Evolutionary conservation across 2,329 filamentous ascomycete genomes (phyloP).

Genomic region (Pseudogymnoascus sp.): DNA sequence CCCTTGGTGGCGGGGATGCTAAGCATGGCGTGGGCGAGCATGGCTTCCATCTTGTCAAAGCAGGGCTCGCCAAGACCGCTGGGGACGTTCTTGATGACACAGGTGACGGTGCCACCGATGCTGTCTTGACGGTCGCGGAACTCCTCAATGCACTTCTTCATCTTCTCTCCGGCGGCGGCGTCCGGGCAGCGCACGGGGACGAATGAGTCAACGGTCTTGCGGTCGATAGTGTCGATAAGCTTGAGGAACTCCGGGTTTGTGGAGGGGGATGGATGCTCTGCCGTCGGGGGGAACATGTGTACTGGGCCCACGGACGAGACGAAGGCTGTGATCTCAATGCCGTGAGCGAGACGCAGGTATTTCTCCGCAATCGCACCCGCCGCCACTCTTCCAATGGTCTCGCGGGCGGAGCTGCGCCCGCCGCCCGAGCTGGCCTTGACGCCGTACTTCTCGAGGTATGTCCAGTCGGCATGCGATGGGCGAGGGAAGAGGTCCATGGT

Average conservation of each 20-base stretch:
- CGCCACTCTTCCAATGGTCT: conserved; percentile 89
- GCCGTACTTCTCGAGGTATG: conserved; percentile 95
- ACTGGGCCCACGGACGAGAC: conserved; percentile 76
- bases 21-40: conserved; percentile 87
- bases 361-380: conserved; percentile 91
- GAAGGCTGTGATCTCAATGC: conserved; percentile 86
- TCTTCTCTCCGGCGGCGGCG: conserved; percentile 52
- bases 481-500: conserved; percentile 90
- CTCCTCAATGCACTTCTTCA: conserved; percentile 71
- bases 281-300: conserved; percentile 66
- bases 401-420: conserved; percentile 81
- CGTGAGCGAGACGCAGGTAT: conserved; percentile 71
- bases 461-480: conserved; percentile 92
- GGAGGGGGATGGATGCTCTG: conserved; percentile 58
- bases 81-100: conserved; percentile 80
- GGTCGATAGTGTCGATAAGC: conserved; percentile 63
- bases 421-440: conserved; percentile 86
- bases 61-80: conserved; percentile 83
- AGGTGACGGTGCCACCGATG: conserved; percentile 92
- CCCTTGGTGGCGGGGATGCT: conserved; percentile 92
- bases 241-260: conserved; percentile 72
- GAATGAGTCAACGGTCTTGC: conserved; percentile 70
- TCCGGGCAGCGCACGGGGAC: conserved; percentile 85
- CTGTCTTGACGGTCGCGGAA: conserved; percentile 75
- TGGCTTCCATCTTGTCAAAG: conserved; percentile 93